Conservation (phyloP, 2,329 filamentous ascomycete species). For the Phyllachora maydis region DNA sequence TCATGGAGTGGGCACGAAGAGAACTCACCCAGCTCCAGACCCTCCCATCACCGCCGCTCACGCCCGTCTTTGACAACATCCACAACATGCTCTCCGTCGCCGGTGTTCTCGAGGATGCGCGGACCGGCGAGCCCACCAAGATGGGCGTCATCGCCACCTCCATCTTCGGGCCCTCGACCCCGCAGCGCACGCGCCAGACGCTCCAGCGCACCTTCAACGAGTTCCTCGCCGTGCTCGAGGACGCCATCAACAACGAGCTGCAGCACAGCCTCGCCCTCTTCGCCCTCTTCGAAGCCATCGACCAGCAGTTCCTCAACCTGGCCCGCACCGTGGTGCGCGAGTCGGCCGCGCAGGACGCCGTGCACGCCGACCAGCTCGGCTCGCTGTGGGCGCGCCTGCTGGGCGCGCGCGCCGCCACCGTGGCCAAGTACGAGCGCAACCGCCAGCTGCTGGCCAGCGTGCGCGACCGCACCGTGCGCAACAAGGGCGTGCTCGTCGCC, state of each 20-base stretch:
- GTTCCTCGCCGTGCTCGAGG: slow-evolving; percentile 72
- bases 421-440: slow-evolving; percentile 90
- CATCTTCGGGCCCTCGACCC: slow-evolving; percentile 60
- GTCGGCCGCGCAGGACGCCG: slow-evolving; percentile 57
- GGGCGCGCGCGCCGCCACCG: slow-evolving; percentile 48
- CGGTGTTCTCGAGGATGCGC: slow-evolving; percentile 33
- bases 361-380: slow-evolving; percentile 63
- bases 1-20: slow-evolving; percentile 90
- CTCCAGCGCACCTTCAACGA: slow-evolving; percentile 77
- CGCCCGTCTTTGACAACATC: slow-evolving; percentile 62
- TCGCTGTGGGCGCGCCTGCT: slow-evolving; percentile 75
- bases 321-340: slow-evolving; percentile 73
- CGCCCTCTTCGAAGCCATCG: slow-evolving; percentile 76
- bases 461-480: slow-evolving; percentile 62
- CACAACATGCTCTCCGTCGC: slow-evolving; percentile 53
- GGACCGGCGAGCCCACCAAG: slow-evolving; percentile 36
- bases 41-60: slow-evolving; percentile 39
- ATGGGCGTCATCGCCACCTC: slow-evolving; percentile 49
- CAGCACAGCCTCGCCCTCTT: slow-evolving; percentile 65
- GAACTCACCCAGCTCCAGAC: slow-evolving; percentile 54
- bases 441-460: slow-evolving; percentile 59
- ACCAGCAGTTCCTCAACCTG: slow-evolving; percentile 75
- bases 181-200: slow-evolving; percentile 61
- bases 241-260: slow-evolving; percentile 70
- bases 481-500: slow-evolving; percentile 71